phyloP scores from a whole-genome alignment of 768 basidiomycete species.

The Polyporus arcularius region DNA sequence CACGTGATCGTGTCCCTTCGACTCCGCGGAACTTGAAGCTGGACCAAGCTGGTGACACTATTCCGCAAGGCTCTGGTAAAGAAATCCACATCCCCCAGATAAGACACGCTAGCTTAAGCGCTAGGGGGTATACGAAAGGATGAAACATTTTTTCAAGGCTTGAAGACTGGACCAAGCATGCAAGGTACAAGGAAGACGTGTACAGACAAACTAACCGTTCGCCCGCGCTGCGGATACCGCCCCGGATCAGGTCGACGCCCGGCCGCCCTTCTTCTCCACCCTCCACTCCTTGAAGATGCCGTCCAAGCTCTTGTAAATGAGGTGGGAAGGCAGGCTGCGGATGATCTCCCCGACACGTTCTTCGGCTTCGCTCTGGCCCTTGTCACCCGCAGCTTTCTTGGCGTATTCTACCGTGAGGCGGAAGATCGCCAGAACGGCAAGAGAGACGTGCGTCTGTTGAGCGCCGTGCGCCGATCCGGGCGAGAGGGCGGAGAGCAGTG shows the following conservation, averaged over 20 bases:
- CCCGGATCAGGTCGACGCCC: constrained; percentile 14
- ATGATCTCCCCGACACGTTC: constrained; percentile 86
- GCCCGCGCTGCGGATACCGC: neutral
- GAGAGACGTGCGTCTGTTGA: constrained; percentile 92
- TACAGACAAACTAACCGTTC: constrained; percentile 10
- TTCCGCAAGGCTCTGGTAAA: too few relatives aligned
- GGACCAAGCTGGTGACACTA: too few relatives aligned
- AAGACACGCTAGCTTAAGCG: too few relatives aligned
- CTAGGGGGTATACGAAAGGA: neutral
- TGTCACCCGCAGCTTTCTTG: constrained; percentile 62
- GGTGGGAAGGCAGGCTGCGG: constrained; percentile 80
- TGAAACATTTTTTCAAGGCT: constrained; percentile 1
- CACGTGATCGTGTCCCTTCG: too few relatives aligned
- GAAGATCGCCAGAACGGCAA: constrained; percentile 92
- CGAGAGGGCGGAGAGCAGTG: constrained; percentile 66
- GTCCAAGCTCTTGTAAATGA: constrained; percentile 90
- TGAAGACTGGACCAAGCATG: constrained; percentile 4
- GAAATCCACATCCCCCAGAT: too few relatives aligned
- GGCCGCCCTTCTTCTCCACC: constrained; percentile 77
- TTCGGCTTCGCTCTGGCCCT: constrained; percentile 73
- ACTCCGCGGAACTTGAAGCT: too few relatives aligned
- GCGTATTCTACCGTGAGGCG: constrained; percentile 84
- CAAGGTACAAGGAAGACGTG: constrained; percentile 1
- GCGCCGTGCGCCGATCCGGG: constrained; percentile 79
- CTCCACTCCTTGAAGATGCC: constrained; percentile 94